Conservation (phyloP, 2,329 filamentous ascomycete genomes). For the Stachybotrys chartarum region DNA sequence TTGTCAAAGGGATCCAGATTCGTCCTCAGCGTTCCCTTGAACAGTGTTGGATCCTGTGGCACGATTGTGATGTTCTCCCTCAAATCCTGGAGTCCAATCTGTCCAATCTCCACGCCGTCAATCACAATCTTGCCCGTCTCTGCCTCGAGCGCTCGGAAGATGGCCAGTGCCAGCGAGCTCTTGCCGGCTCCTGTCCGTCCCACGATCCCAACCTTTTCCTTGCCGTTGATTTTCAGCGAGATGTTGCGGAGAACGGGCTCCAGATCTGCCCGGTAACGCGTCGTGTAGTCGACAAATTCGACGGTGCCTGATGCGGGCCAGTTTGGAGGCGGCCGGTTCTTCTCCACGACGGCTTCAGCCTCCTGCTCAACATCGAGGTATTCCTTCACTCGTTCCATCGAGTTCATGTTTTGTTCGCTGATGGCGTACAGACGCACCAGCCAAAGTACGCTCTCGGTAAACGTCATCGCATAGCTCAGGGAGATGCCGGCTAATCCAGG, state of each 20-base stretch:
- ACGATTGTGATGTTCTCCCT: slow-evolving; percentile 95
- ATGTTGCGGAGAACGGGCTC: slow-evolving; percentile 80
- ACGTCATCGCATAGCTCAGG: slow-evolving; percentile 90
- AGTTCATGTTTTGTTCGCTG: slow-evolving; percentile 99
- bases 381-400: slow-evolving; percentile 94
- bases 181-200: slow-evolving; percentile 94
- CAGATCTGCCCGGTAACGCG: slow-evolving; percentile 79
- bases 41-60: slow-evolving; percentile 91
- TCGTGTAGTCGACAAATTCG: slow-evolving; percentile 83
- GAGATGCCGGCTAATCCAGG: slow-evolving; percentile 89
- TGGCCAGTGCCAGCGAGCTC: slow-evolving; percentile 84
- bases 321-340: slow-evolving; percentile 66
- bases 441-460: slow-evolving; percentile 96
- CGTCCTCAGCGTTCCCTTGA: slow-evolving; percentile 82
- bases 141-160: slow-evolving; percentile 91
- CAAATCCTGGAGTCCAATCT: slow-evolving; percentile 87
- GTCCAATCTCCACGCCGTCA: slow-evolving; percentile 82
- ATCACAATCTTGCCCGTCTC: slow-evolving; percentile 85
- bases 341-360: slow-evolving; percentile 67
- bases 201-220: slow-evolving; percentile 93
- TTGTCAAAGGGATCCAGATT: slow-evolving; percentile 89
- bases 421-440: slow-evolving; percentile 87
- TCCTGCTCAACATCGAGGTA: slow-evolving; percentile 96
- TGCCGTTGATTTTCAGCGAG: slow-evolving; percentile 76
- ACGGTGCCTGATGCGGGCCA: slow-evolving; percentile 86